Base-by-base conservation (phyloP, 139 green algal genomes). In the Eudorina sp. region DNA sequence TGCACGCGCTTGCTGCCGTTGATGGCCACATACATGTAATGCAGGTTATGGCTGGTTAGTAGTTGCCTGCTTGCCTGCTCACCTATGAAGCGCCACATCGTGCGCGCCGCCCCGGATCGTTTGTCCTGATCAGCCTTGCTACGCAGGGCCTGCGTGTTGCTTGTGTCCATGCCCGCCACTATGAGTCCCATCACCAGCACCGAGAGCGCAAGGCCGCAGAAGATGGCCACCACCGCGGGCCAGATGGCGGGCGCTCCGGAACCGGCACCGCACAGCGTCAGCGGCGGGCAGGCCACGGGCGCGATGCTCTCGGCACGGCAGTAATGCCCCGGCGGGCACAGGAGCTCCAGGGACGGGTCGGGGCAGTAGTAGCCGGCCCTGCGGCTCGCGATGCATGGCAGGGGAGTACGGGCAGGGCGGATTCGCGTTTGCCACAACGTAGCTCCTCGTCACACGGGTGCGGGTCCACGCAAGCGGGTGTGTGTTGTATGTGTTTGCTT, bases 321-420 rank as follows among this genome's bases (percentile, higher is more conserved):
- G 79, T 70, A 92, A 84, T 88, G 27, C 23, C 88, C 88, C 0
- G 18, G 16, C 0, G 90, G 90, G 79, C 90, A 93, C 3, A n/a
- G 36, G 29, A 92, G 74, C 41, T 64, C 7, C n/a, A 58, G 36
- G 16, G 88, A 72, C 25, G 81, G 51, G 66, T 90, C 84, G 53
- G 90, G 88, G 74, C 90, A 93, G 88, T 89, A 92, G 72, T 73
- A 83, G 9, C 90, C 90, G 25, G 36, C 62, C 38, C 88, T 91
- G 87, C 41, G n/a, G 84, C 40, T n/a, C n/a, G n/a, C 31, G 29
- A n/a, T 19, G 11, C n/a, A 11, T 66, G 29, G 29, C 7, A 66
- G 55, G 55, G 8, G 27, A 3, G 7, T 34, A 11, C 8, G 55
- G 23, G 55, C 55, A 3, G 29, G 29, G 55, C 3, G 29, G 55